Evolutionary conservation across 805 yeast species (phyloP).

Genomic region (Wickerhamomyces tratensis): DNA sequence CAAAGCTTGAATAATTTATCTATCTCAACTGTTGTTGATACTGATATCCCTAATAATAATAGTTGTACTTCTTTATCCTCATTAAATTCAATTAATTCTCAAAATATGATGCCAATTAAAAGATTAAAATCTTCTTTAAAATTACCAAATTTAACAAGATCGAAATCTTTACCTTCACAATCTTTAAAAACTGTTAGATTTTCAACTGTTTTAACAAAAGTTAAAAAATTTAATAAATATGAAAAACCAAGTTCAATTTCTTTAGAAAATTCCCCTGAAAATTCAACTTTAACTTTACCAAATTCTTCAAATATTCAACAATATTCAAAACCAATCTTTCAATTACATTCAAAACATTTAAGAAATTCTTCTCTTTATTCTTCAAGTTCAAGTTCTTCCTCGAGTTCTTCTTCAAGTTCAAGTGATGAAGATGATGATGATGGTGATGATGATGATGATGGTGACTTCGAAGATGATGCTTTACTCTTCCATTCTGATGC

Average conservation of each 20-base stretch:
- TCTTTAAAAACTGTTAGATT: constrained; percentile 52
- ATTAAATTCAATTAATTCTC: background rate
- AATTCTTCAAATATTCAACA: too few relatives aligned
- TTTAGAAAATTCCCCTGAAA: constrained; percentile 39
- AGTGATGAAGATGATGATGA: too few relatives aligned
- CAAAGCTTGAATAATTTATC: too few relatives aligned
- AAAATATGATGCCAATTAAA: background rate
- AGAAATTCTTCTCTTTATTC: background rate
- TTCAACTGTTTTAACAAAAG: constrained; percentile 48
- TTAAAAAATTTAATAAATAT: constrained; percentile 53
- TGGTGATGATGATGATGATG: background rate
- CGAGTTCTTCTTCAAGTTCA: background rate
- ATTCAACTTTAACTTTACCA: constrained; percentile 7
- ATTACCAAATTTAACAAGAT: constrained; percentile 29
- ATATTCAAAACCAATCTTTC: background rate
- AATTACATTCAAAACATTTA: background rate
- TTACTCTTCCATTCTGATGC: background rate
- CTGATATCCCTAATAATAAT: background rate
- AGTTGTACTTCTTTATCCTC: background rate
- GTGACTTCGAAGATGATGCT: too few relatives aligned
- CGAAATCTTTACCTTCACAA: constrained; percentile 38
- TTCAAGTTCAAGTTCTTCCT: background rate
- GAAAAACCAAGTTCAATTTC: constrained; percentile 61
- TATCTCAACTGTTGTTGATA: background rate
- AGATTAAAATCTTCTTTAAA: constrained; percentile 32